A percentile compares a stretch with the other conserved stretches of the same genome.
Evolutionary conservation across 331 rosid species (phyloP).

Genomic region (Erythrophleum ivorense): DNA sequence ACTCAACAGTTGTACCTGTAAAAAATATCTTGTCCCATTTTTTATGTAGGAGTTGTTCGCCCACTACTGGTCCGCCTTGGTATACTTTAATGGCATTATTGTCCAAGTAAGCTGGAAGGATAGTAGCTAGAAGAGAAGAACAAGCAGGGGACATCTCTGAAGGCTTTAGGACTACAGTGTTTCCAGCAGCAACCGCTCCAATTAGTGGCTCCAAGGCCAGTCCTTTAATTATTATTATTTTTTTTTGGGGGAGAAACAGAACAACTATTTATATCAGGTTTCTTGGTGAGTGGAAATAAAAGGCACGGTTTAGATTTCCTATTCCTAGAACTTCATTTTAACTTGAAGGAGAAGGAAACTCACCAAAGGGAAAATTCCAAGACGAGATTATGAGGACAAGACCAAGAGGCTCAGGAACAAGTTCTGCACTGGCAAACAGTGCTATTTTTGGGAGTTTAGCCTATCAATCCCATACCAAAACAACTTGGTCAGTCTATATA

Average conservation of each 20-base stretch:
- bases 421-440: conserved; percentile 62
- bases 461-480: conserved; percentile 41
- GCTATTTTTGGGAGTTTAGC: conserved; percentile 71
- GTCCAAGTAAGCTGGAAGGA: conserved; percentile 57
- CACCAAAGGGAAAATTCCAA: conserved; percentile 87
- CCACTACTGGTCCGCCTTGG: conserved; percentile 59
- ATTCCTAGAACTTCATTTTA: background rate
- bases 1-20: conserved; percentile 51
- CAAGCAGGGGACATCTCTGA: conserved; percentile 71
- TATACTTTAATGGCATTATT: conserved; percentile 61
- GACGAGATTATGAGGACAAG: conserved; percentile 72
- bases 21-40: conserved; percentile 85
- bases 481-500: background rate
- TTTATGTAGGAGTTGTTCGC: conserved; percentile 49
- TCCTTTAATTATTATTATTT: conserved; percentile 42
- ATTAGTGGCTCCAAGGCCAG: conserved; percentile 78
- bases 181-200: conserved; percentile 89
- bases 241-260: background rate
- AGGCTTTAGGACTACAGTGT: conserved; percentile 66
- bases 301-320: background rate
- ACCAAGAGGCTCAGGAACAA: conserved; percentile 77
- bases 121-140: conserved; percentile 55
- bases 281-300: background rate
- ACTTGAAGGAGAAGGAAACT: conserved; percentile 33
- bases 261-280: background rate